Base-by-base conservation (phyloP, 1,284 basidiomycete species). In the Leccinum subrobustum region DNA sequence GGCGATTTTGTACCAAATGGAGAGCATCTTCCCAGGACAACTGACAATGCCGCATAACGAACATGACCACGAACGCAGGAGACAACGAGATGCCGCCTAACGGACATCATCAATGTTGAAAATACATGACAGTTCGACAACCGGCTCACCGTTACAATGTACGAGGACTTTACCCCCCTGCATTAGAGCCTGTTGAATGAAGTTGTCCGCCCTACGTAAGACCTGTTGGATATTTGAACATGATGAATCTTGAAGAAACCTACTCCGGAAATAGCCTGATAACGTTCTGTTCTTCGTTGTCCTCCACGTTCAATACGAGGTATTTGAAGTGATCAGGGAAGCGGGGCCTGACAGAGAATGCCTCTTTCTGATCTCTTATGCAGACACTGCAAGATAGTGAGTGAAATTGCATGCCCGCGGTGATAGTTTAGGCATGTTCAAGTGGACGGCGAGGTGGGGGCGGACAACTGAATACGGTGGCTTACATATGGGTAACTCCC, bases 21-120 rank as follows among this genome's bases (percentile, higher is more conserved):
- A 95, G 78, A 0, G 93, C 92, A 54, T 93, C 86, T 73, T 95
- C 91, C 89, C 89, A 94, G 33, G 85, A 85, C 58, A 94, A 79
- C 33, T 86, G 83, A 73, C 86, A 87, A 67, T 89, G 83, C 66
- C 91, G 87, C 93, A 95, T 96, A 31, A 93, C 89, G 70, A 93
- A 96, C 85, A 95, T 95, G 58, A 95, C 90, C 33, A 95, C 92
- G 60, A 96, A 93, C 0, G 93, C 85, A 0, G 93, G 92, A 0
- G 92, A 92, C 11, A 94, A 81, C 58, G 89, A 90, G 68, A 95
- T 96, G 2, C 93, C 93, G 54, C 92, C 92, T 94, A 57, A 42
- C 35, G 54, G 9, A n/a, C n/a, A 48, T 20, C 42, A 59, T 52
- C 16, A 16, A 33, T 54, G 48, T 44, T 25, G 23, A 57, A 9